phyloP scores from a whole-genome alignment of 1,139 yeast species.

The Spencermartinsiella ligniputridi region DNA sequence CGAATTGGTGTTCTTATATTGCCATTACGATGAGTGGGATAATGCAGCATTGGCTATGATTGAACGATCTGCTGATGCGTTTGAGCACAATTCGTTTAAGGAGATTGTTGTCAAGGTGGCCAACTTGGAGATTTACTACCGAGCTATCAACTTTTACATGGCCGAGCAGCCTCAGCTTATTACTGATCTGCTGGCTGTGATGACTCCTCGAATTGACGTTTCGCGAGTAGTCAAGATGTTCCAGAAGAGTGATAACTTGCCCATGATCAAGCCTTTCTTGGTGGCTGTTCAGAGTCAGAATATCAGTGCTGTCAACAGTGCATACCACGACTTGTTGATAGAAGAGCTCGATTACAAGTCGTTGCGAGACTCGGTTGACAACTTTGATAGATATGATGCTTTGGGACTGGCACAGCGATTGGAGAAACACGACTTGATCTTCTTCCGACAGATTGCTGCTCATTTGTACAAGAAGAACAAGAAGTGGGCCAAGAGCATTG shows the following conservation, averaged over 20 bases:
- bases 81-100: conserved; percentile 91
- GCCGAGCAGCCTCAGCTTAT: conserved; percentile 87
- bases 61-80: conserved; percentile 88
- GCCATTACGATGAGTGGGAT: conserved; percentile 99
- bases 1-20: conserved; percentile 90
- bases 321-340: conserved; percentile 89
- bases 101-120: conserved; percentile 93
- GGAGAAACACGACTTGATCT: conserved; percentile 84
- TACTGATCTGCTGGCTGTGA: conserved; percentile 77
- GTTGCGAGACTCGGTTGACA: conserved; percentile 78
- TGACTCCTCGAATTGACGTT: conserved; percentile 89
- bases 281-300: conserved; percentile 88
- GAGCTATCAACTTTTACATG: conserved; percentile 92
- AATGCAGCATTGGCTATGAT: conserved; percentile 98
- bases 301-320: conserved; percentile 85
- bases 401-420: conserved; percentile 88
- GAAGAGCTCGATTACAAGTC: conserved; percentile 97
- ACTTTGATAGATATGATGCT: conserved; percentile 87
- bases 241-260: conserved; percentile 92
- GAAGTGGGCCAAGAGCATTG: conserved; percentile 86
- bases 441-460: conserved; percentile 95
- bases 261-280: conserved; percentile 91
- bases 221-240: conserved; percentile 94
- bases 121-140: conserved; percentile 93
- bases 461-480: conserved; percentile 88